These are phyloP conservation scores for Solanum phureja DNA, from an alignment of 257 asterid genomes.

Conservation along the genomic window DNA sequence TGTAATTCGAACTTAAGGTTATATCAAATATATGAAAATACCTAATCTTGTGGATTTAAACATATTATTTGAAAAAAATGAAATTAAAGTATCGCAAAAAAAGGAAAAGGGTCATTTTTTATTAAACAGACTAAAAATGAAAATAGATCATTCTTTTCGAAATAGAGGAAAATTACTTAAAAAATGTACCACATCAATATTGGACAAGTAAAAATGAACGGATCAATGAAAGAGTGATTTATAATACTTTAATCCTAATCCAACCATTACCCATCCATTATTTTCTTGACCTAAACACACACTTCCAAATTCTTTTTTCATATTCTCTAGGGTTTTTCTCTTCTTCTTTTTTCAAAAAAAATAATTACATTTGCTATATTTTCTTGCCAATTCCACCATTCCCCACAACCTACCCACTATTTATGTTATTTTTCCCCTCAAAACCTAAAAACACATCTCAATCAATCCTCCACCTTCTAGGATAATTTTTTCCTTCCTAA, in stretches of 20 bases:
- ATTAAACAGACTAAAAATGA: no score
- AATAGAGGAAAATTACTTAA: no score
- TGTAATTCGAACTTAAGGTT: background rate
- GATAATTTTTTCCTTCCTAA: background rate
- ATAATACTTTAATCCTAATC: conserved; percentile 2
- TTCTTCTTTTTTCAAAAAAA: background rate
- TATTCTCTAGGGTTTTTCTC: background rate
- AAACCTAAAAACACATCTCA: background rate
- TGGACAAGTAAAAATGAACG: background rate
- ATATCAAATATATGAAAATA: no score
- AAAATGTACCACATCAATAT: no score
- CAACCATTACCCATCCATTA: background rate
- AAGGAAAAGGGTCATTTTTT: no score
- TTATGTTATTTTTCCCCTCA: background rate
- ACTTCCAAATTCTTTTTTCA: background rate
- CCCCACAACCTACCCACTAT: background rate
- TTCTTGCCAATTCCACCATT: background rate
- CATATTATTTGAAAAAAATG: no score
- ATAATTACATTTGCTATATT: background rate
- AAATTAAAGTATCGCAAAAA: background rate
- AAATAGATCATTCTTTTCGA: no score
- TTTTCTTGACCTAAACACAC: background rate
- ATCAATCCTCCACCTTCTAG: background rate
- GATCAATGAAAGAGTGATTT: background rate
- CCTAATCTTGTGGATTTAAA: background rate